A percentile compares a stretch with the other conserved stretches of the same genome.
Evolutionary conservation across 2,329 filamentous ascomycete species (phyloP).

Genomic region (Colletotrichum tofieldiae): DNA sequence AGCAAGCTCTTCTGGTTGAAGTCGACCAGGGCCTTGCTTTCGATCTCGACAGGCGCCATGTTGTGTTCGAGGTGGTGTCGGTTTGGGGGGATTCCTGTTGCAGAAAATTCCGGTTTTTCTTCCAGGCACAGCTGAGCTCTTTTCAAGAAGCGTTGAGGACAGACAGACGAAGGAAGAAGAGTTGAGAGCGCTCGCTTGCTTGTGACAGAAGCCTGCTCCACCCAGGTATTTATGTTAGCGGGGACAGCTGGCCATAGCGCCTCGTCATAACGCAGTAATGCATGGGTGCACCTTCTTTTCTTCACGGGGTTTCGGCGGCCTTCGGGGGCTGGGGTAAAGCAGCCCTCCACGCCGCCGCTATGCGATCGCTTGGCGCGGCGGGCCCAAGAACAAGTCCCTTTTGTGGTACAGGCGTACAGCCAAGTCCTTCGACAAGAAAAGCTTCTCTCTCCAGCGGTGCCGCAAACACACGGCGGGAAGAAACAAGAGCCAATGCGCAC

Average conservation of each 20-base stretch:
- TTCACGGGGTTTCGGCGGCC: slow-evolving; percentile 23
- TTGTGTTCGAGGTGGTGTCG: slow-evolving; percentile 25
- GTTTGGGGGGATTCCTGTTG: background rate
- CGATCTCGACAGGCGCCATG: slow-evolving; percentile 58
- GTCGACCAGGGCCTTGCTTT: slow-evolving; percentile 69
- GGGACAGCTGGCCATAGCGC: slow-evolving; percentile 43
- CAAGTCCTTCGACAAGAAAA: background rate
- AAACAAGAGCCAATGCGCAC: background rate
- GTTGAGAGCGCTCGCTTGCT: slow-evolving; percentile 20
- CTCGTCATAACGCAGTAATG: slow-evolving; percentile 34
- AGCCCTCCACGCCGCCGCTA: slow-evolving; percentile 24
- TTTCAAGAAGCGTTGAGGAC: slow-evolving; percentile 35
- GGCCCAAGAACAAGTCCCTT: background rate
- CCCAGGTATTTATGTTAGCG: slow-evolving; percentile 34
- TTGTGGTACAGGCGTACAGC: background rate
- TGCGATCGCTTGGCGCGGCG: slow-evolving; percentile 14
- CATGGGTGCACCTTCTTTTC: slow-evolving; percentile 22
- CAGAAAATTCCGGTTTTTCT: background rate
- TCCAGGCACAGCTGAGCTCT: slow-evolving; percentile 16
- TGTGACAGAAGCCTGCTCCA: slow-evolving; percentile 41
- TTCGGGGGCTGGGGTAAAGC: slow-evolving; percentile 20
- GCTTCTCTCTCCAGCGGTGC: background rate
- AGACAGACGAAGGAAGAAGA: slow-evolving; percentile 24
- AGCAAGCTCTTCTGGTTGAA: slow-evolving; percentile 77
- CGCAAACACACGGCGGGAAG: background rate